Evolutionary conservation across 2,329 filamentous ascomycete genomes (phyloP).

Genomic region (Fusarium albidum): DNA sequence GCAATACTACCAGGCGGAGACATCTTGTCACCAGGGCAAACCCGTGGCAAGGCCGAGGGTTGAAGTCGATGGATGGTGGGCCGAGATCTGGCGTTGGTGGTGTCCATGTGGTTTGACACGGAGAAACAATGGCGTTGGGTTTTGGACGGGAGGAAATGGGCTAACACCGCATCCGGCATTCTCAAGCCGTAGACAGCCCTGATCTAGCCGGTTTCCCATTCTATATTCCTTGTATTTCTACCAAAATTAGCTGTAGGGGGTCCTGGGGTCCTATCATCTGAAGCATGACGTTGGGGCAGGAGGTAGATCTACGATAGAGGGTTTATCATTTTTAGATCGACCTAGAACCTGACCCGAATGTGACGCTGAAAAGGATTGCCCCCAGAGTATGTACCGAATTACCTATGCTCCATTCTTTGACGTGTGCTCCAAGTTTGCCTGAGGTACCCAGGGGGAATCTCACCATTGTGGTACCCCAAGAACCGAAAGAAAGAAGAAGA

Average conservation of each 20-base stretch:
- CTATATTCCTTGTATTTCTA: constrained; percentile 1
- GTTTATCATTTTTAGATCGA: constrained; percentile 11
- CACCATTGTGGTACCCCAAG: too few species aligned
- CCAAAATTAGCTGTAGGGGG: neutral
- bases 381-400: too few species aligned
- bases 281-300: constrained; percentile 19
- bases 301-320: constrained; percentile 31
- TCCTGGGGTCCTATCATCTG: constrained; percentile 4
- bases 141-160: constrained; percentile 13
- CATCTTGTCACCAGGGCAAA: neutral
- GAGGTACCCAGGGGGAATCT: constrained; percentile 2
- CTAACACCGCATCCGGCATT: constrained; percentile 26
- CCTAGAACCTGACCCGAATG: constrained; percentile 19
- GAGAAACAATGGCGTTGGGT: constrained; percentile 30
- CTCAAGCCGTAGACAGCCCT: constrained; percentile 10
- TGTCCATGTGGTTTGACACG: constrained; percentile 31
- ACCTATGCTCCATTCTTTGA: too few species aligned
- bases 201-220: constrained; percentile 2
- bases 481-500: too few species aligned
- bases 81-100: constrained; percentile 29
- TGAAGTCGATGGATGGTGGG: constrained; percentile 13
- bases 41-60: constrained; percentile 1
- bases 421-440: neutral
- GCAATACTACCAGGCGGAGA: neutral
- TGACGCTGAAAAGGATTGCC: constrained; percentile 17